Base-by-base conservation (phyloP, 345 rosid genomes). In the Eucalyptus virginea region DNA sequence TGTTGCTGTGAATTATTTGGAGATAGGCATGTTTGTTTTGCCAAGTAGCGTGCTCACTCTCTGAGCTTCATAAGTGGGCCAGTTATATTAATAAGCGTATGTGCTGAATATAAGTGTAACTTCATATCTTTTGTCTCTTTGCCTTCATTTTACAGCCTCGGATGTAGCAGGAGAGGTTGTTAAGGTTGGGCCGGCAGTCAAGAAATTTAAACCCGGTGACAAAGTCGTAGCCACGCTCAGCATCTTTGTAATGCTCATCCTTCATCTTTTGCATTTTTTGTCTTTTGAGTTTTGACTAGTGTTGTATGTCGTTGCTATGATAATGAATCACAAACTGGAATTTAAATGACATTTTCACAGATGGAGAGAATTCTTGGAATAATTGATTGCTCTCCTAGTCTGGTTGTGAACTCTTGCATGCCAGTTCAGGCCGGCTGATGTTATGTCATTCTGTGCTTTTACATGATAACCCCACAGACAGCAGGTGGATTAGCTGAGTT, bases 401-500 rank as follows among this genome's bases (percentile, higher is more conserved):
- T 8, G 80, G 17, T 9, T 67, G 80, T 67, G 80, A 67, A 32
- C 80, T 67, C 80, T 21, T 67, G 8, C 80, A 18, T 9, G 42
- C 21, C 16, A 16, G 23, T 67, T 32, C 80, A 67, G 42, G 80
- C 40, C 40, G 40, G 42, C 42, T 67, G 80, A 67, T 67, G 80
- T 8, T 32, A 3, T 32, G 18, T 34, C 19, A 32, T 67, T 67
- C 42, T 32, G 42, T 67, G 80, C 40, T 67, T 67, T 67, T 7
- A 86, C 47, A 45, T 45, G 47, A 45, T 45, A 45, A 45, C 47
- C 47, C 47, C 47, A 45, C 87, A 95, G 97, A 88, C 17, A 24
- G 94, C 91, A 52, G 93, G 94, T 45, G 94, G 96, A 87, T 77
- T 97, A 87, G 98, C 97, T 86, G 96, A 96, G 91, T 95, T 62